Percentiles rank a stretch among this genome's conserved stretches.
phyloP scores from a whole-genome alignment of 1,139 yeast species.

The Geotrichum candidum region DNA sequence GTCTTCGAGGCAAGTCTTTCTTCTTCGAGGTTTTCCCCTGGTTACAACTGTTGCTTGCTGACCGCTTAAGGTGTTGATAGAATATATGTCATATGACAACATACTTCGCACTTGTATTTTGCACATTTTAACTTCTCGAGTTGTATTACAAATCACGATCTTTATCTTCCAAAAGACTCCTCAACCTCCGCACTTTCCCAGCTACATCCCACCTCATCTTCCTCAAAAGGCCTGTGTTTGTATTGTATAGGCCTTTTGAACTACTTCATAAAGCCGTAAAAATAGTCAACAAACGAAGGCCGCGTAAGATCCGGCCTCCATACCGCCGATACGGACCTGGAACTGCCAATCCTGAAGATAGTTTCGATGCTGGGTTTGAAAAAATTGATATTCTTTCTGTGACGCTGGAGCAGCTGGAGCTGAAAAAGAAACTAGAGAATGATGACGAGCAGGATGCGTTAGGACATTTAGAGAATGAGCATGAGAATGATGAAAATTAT shows the following conservation, averaged over 20 bases:
- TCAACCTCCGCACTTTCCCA: neutral
- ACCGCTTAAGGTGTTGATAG: no score
- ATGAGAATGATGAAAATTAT: slow-evolving; percentile 19
- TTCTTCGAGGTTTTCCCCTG: neutral
- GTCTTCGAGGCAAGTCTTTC: neutral
- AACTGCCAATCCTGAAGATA: slow-evolving; percentile 31
- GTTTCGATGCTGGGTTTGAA: slow-evolving; percentile 18
- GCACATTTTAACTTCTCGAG: neutral
- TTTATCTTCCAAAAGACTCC: neutral
- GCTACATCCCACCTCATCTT: neutral
- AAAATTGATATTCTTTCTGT: slow-evolving; percentile 27
- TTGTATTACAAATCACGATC: neutral
- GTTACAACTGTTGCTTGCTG: no score
- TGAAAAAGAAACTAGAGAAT: slow-evolving; percentile 9
- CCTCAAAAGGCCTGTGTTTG: neutral
- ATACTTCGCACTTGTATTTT: neutral
- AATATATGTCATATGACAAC: neutral
- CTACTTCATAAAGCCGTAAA: slow-evolving; percentile 25
- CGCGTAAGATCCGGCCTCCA: slow-evolving; percentile 72
- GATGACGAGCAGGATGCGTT: slow-evolving; percentile 6
- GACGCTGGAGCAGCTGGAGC: slow-evolving; percentile 27
- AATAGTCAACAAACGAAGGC: slow-evolving; percentile 83
- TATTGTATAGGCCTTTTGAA: neutral
- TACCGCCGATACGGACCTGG: slow-evolving; percentile 71
- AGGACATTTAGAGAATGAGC: slow-evolving; percentile 20